Evolutionary conservation across 257 asterid species (phyloP).

Genomic region (Rehmannia glutinosa): DNA sequence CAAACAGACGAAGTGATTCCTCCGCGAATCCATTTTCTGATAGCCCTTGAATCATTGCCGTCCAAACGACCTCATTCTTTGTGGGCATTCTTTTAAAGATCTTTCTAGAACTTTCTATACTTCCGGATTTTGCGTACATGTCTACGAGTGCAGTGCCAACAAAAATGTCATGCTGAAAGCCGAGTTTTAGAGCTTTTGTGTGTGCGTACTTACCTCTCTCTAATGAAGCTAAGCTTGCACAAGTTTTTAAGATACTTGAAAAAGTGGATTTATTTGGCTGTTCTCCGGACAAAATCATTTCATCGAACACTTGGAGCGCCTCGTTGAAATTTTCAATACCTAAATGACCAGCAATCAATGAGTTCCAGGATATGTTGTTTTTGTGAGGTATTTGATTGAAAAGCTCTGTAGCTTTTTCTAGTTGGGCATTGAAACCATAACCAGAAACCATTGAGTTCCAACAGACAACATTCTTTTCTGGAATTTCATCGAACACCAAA

Average conservation of each 20-base stretch:
- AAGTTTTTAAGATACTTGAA: conserved; percentile 62
- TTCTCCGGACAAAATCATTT: conserved; percentile 60
- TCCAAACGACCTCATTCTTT: conserved; percentile 67
- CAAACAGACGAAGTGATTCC: conserved; percentile 57
- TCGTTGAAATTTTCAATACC: conserved; percentile 35
- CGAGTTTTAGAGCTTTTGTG: conserved; percentile 53
- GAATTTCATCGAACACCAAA: conserved; percentile 38
- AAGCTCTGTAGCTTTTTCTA: conserved; percentile 48
- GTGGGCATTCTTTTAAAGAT: conserved; percentile 41
- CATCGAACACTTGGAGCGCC: conserved; percentile 45
- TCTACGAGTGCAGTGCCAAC: conserved; percentile 72
- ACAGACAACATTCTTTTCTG: conserved; percentile 53
- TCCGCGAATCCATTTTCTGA: conserved; percentile 70
- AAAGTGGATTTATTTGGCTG: conserved; percentile 67
- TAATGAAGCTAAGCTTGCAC: conserved; percentile 65
- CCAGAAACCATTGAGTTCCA: conserved; percentile 80
- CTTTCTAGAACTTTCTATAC: conserved; percentile 43
- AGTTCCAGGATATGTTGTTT: conserved; percentile 70
- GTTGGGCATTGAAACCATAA: conserved; percentile 58
- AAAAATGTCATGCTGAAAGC: conserved; percentile 50
- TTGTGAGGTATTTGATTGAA: conserved; percentile 50
- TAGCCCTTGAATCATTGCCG: conserved; percentile 88
- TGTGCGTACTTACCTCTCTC: conserved; percentile 61
- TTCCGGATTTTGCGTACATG: conserved; percentile 81
- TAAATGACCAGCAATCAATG: conserved; percentile 54